Evolutionary conservation across 495 filamentous ascomycete genomes (phyloP), one percentile per base, ranked within the genome.

Genomic region (Trichoderma orchidacearum): DNA sequence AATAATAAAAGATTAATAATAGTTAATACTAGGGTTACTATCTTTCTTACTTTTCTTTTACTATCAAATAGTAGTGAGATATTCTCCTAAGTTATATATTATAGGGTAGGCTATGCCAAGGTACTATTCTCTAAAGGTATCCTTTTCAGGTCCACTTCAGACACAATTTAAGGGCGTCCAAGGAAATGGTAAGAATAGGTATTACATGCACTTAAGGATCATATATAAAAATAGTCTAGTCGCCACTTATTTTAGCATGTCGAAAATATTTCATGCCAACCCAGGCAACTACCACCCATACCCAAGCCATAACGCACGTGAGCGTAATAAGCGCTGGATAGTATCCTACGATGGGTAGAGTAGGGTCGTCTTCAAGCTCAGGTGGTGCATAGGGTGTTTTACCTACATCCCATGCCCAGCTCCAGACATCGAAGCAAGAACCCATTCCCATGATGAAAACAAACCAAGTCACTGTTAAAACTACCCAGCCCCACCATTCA

Each of bases 231-330:
- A 3, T 18, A 25, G 13, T 64, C 57, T n/a, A 78, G 58, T 77
- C 74, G 15, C 71, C 70, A 35, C 68, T 72, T 18, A 96, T 94
- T 71, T 95, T 93, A 5, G 93, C 92, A 79, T 98, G 93, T 64
- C 88, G 84, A 64, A 98, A 98, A 70, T 96, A 97, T 70, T 98
- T 98, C 92, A 98, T 96, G 4, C 93, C 93, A 18, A 96, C 81
- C 93, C 93, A 98, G 13, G 94, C 94, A 56, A 94, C 83, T 30
- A 92, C 81, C 30, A 97, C 91, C 93, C 93, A 98, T 27, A 96
- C 90, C 93, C 93, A 98, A 5, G 90, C 89, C 91, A 98, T 96
- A 31, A 98, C 86, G 35, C 84, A 82, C 32, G 90, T 96, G 57
- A 97, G 69, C 58, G 96, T 90, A 52, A 96, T 87, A 66, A 98